Conservation (phyloP, 2,329 filamentous ascomycete genomes). For the Neofusicoccum umdonicola region DNA sequence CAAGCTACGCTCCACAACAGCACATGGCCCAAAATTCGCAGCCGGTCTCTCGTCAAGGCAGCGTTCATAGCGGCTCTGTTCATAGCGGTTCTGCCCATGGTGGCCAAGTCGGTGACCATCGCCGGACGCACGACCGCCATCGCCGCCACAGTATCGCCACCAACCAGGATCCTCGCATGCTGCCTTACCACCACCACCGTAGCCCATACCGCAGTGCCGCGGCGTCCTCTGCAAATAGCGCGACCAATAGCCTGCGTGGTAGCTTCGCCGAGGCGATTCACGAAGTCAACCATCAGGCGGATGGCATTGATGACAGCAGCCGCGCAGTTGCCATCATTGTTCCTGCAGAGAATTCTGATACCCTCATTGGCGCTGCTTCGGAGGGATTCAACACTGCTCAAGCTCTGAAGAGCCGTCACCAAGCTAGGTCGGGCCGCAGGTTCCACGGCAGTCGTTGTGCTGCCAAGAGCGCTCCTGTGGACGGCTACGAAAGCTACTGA, state of each 20-base stretch:
- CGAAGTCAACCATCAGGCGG: neutral
- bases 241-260: neutral
- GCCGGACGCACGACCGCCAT: neutral
- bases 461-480: neutral
- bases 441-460: neutral
- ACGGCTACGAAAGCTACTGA: neutral
- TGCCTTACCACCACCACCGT: constrained; percentile 15
- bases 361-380: neutral
- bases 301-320: neutral
- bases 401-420: neutral
- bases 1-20: neutral
- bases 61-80: neutral
- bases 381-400: neutral
- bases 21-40: neutral
- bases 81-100: neutral
- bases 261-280: neutral
- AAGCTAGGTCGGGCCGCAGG: neutral
- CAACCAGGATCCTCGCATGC: constrained; percentile 28
- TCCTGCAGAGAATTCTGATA: neutral
- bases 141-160: constrained; percentile 26
- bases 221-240: constrained; percentile 7
- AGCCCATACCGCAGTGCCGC: neutral
- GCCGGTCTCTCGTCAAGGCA: constrained; percentile 3
- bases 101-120: neutral
- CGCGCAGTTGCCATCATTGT: neutral